Evolutionary conservation across 257 asterid species (phyloP).

Genomic region (Petrea volubilis): DNA sequence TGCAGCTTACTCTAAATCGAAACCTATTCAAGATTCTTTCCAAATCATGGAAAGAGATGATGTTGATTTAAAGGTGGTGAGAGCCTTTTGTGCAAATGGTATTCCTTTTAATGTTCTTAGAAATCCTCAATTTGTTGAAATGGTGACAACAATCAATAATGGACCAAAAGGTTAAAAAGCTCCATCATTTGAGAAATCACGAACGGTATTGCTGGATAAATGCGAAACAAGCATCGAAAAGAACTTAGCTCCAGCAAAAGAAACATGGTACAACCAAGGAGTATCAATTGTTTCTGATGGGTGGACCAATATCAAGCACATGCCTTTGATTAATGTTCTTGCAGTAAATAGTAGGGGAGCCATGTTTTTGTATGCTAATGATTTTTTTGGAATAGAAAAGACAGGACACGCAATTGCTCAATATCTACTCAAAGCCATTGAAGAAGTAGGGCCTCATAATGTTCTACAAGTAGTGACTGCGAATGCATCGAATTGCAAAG

Average conservation of each 20-base stretch:
- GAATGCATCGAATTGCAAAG: background rate
- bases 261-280: slow-evolving; percentile 15
- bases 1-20: background rate
- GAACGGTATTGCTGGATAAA: background rate
- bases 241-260: background rate
- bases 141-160: background rate
- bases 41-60: background rate
- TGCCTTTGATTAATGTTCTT: background rate
- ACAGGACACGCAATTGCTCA: too few relatives aligned
- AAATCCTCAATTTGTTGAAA: background rate
- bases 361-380: slow-evolving; percentile 11
- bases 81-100: background rate
- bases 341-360: background rate
- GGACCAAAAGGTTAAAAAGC: background rate
- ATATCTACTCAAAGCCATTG: too few relatives aligned
- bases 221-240: slow-evolving; percentile 1
- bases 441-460: background rate
- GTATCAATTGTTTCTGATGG: slow-evolving; percentile 20
- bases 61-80: background rate
- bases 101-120: background rate
- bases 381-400: background rate
- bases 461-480: slow-evolving; percentile 12
- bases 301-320: slow-evolving; percentile 12
- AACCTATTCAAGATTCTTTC: background rate
- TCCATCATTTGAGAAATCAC: background rate